Evolutionary conservation across 2,329 filamentous ascomycete species (phyloP).

Genomic region (Pseudogymnoascus sp.): DNA sequence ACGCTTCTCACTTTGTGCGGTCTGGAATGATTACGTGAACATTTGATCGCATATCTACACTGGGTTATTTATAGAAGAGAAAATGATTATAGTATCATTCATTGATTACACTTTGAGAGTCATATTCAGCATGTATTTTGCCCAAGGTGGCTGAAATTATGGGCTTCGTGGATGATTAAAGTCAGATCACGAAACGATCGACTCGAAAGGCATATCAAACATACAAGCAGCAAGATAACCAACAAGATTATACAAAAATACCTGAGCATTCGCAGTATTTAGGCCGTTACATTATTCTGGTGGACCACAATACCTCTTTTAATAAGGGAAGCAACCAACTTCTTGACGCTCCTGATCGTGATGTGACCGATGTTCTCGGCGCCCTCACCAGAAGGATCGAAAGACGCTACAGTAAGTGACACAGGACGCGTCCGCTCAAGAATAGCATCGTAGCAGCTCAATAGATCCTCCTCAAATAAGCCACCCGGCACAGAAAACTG

Average conservation of each 20-base stretch:
- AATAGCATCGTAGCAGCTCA: conserved; percentile 13
- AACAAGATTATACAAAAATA: background rate
- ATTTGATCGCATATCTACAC: background rate
- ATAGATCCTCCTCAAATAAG: conserved; percentile 23
- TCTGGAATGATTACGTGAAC: background rate
- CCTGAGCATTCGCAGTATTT: background rate
- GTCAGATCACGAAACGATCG: too few species aligned
- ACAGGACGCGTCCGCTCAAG: background rate
- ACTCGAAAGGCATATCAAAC: too few species aligned
- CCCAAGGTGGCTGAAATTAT: background rate
- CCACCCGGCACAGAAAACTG: conserved; percentile 30
- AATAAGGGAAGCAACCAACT: background rate
- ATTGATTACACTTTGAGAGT: background rate
- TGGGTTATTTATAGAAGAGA: background rate
- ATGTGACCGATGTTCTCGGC: conserved; percentile 1
- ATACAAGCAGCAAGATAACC: background rate
- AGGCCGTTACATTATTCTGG: too few species aligned
- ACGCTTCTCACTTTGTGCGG: background rate
- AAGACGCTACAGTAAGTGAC: conserved; percentile 9
- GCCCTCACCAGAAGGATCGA: conserved; percentile 5
- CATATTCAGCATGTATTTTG: background rate
- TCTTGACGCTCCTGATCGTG: background rate
- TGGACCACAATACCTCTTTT: background rate
- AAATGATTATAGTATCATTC: background rate
- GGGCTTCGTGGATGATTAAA: background rate